Conservation (phyloP, 2,329 filamentous ascomycete genomes). For the Pyrenophora graminea region DNA sequence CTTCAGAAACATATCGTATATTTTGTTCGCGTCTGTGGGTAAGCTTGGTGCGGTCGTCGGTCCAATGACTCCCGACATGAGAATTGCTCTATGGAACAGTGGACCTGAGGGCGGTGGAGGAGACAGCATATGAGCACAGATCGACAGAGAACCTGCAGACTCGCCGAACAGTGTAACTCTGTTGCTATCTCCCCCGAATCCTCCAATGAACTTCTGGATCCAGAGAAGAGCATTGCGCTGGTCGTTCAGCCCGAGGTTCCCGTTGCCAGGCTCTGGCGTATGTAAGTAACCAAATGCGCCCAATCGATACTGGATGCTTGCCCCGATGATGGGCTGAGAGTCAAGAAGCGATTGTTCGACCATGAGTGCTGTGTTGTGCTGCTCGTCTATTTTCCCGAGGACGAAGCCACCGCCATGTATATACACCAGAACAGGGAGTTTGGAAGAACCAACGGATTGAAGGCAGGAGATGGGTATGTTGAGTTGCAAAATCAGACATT, state of each 20-base stretch:
- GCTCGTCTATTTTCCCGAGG: constrained; percentile 40
- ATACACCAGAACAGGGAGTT: constrained; percentile 56
- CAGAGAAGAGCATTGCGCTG: constrained; percentile 44
- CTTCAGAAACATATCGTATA: constrained; percentile 27
- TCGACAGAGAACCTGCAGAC: constrained; percentile 49
- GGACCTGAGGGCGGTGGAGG: constrained; percentile 13
- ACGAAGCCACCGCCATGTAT: constrained; percentile 58
- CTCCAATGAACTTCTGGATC: constrained; percentile 41
- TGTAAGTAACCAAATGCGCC: constrained; percentile 44
- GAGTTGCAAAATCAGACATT: constrained; percentile 28
- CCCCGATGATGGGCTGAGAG: constrained; percentile 19
- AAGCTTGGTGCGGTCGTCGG: constrained; percentile 17
- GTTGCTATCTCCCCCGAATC: constrained; percentile 42
- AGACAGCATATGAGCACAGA: constrained; percentile 31
- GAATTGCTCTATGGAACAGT: constrained; percentile 25
- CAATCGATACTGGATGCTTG: constrained; percentile 33
- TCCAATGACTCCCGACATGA: constrained; percentile 29
- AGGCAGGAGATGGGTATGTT: constrained; percentile 27
- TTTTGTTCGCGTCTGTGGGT: constrained; percentile 7
- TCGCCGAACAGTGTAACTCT: constrained; percentile 50
- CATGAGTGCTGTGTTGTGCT: constrained; percentile 30
- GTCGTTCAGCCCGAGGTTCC: constrained; percentile 31
- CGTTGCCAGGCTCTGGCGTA: constrained; percentile 44
- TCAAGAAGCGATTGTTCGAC: constrained; percentile 29
- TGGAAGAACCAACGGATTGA: background rate